Base-by-base conservation (phyloP, 1,284 basidiomycete species). In the Gomphus sp. region DNA sequence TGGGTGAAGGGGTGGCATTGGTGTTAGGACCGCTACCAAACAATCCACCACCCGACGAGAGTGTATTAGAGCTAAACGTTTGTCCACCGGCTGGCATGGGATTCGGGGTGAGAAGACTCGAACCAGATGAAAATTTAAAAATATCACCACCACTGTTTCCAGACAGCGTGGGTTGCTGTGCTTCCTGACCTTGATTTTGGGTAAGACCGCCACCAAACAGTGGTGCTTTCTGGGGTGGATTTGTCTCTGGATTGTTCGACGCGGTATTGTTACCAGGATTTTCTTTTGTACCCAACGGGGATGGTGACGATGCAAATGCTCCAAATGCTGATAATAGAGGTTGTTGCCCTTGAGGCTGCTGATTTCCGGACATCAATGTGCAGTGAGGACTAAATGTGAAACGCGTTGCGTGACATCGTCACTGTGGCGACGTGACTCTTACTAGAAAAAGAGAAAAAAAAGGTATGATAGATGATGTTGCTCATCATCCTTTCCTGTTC, bases 71-170 rank as follows among this genome's bases (percentile, higher is more conserved):
- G 18, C 33, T 36, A 58, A 57, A 48, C 14, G 37, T 43, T 28
- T 58, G 37, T 47, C 52, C 62, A 34, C 69, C 68, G 57, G 68
- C 67, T 31, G 66, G 62, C 33, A 39, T 51, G n/a, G 53, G 36
- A 45, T 43, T 43, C 41, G 41, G 14, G 41, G 41, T 16, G 6
- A 43, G 41, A 43, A 43, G 12, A 16, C n/a, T 43, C n/a, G 41
- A 16, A 3, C 62, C 58, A 54, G 48, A 41, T 25, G 44, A 60
- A 12, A 56, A 53, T 34, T 63, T 64, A 56, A 64, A 64, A 4
- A 63, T 34, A 14, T 58, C 31, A 41, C 52, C 52, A 34, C 52
- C 52, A 43, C 37, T 39, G 12, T 4, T 44, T 41, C 60, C 52
- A 61, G 55, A 37, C 39, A 56, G 54, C 2, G 41, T 7, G n/a